phyloP scores from a whole-genome alignment of 140 eudicot genomes.

The Cichorium intybus region DNA sequence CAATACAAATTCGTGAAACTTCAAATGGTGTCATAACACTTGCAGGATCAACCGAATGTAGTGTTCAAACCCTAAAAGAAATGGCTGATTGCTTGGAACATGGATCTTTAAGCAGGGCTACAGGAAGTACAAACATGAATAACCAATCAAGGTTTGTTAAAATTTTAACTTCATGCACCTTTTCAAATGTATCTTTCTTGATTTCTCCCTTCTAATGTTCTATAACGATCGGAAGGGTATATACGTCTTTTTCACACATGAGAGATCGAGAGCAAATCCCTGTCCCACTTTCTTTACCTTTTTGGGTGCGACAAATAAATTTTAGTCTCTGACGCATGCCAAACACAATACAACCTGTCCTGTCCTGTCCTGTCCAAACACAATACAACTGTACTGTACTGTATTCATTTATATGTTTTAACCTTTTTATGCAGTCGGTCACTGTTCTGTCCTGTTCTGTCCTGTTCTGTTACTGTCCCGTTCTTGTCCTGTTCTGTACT shows the following conservation, averaged over 20 bases:
- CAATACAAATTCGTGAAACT: constrained; percentile 91
- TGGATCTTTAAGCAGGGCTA: constrained; percentile 93
- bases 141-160: constrained; percentile 92
- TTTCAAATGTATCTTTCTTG: neutral
- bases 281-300: too few relatives aligned
- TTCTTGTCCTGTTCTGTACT: too few relatives aligned
- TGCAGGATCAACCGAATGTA: constrained; percentile 88
- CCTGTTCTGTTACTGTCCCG: too few relatives aligned
- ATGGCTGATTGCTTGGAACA: constrained; percentile 92
- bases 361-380: too few relatives aligned
- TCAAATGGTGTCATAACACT: constrained; percentile 95
- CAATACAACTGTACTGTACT: too few relatives aligned
- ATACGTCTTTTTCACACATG: neutral
- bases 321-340: too few relatives aligned
- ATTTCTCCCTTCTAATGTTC: neutral
- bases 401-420: neutral
- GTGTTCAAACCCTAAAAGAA: constrained; percentile 81
- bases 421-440: constrained; percentile 11
- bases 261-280: too few relatives aligned
- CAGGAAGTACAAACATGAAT: constrained; percentile 98
- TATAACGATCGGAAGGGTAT: too few relatives aligned
- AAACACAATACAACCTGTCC: too few relatives aligned
- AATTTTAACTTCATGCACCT: neutral
- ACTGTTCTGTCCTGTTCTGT: too few relatives aligned
- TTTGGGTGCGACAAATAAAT: too few relatives aligned